Base-by-base conservation (phyloP, 2,329 filamentous ascomycete genomes). In the Aspergillus flavus region DNA sequence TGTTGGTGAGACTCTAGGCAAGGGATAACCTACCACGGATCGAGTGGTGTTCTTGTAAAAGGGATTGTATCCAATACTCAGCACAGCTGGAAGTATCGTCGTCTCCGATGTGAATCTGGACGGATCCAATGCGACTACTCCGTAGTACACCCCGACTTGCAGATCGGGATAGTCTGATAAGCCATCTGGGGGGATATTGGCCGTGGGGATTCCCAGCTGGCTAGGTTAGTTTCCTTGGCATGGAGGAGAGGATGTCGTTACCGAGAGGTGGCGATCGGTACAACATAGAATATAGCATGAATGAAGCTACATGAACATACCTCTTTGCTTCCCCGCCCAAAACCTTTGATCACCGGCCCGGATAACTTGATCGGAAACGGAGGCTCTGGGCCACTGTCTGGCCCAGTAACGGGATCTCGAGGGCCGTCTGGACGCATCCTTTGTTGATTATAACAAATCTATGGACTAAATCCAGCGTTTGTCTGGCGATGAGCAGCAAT, bases 21-120 rank as follows among this genome's bases (percentile, higher is more conserved):
- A 46, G 34, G 46, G 46, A 30, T n/a, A 34, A 81, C 79, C 48
- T 78, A 83, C 85, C 74, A 95, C 93, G 66, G 87, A 92, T 66
- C 92, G 89, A 54, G 92, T 88, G 5, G 86, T 89, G 84, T 99
- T 98, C 77, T 94, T 93, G 85, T 97, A 99, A 81, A 94, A 98
- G 0, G 95, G 95, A 79, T 98, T 99, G 86, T 94, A 98, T 52
- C 95, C 95, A 69, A 97, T 94, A 65, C 89, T 92, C 89, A 97
- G 91, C 68, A 96, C 93, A 86, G 96, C 95, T 1, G 92, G 92
- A 78, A 90, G 92, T 61, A 95, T 82, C 21, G 69, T 73, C 10
- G 65, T 64, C 11, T 58, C 60, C 16, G 66, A 67, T 9, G 62
- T 53, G 61, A 75, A 78, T 34, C 71, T 69, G 34, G 72, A 66